A percentile compares a stretch with the other conserved stretches of the same genome.
Conservation (phyloP, 345 rosid genomes). For the Rhodamnia rubescens region DNA sequence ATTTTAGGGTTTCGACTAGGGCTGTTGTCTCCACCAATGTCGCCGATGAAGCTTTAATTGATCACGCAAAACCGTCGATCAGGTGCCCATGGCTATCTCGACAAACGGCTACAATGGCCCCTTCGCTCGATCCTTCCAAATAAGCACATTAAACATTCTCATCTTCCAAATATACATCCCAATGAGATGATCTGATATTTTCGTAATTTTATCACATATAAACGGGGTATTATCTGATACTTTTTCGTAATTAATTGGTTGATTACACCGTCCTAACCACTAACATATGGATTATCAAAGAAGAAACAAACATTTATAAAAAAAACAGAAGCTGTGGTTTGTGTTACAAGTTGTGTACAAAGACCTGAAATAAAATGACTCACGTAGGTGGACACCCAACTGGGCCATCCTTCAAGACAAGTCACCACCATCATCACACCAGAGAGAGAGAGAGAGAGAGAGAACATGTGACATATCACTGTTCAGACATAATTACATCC, state of each 20-base stretch:
- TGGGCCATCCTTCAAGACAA: background rate
- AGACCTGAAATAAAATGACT: background rate
- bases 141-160: background rate
- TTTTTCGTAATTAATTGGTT: no score
- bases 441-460: background rate
- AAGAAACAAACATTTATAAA: background rate
- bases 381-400: background rate
- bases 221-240: background rate
- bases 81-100: no score
- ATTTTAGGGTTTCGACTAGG: no score
- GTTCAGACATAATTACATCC: background rate
- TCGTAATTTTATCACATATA: background rate
- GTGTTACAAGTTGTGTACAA: background rate
- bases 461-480: background rate
- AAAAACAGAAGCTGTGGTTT: background rate
- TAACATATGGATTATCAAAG: background rate
- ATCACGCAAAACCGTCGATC: no score
- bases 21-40: no score
- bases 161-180: background rate
- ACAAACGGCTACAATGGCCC: no score
- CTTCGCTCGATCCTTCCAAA: no score
- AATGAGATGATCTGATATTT: background rate
- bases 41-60: no score
- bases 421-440: background rate
- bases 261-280: background rate